Base-by-base conservation (phyloP, 2,329 filamentous ascomycete species). In the Ploettnerulaceae sp. region DNA sequence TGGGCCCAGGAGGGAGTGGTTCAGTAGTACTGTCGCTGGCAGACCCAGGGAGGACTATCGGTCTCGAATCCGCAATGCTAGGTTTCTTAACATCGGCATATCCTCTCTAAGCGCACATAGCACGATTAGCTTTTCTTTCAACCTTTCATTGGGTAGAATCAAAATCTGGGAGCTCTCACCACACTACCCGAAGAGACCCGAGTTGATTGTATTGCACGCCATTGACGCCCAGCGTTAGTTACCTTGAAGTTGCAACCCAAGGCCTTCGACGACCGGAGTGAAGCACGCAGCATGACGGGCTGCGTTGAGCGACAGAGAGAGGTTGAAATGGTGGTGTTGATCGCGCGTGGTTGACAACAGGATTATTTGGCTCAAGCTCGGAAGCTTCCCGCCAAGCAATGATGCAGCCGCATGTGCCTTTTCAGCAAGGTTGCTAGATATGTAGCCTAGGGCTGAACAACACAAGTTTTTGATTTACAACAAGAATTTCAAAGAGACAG, bases 211-310 rank as follows among this genome's bases (percentile, higher is more conserved):
- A 66, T 62, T 55, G 65, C 62, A 53, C 76, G 74, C 77, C 77
- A 81, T 80, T 81, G 78, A 66, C 73, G 76, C 66, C 69, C 68
- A 58, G 70, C 69, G 63, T 70, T 68, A 61, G 74, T 71, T 66
- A 70, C 70, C 65, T 70, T 61, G 62, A 76, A 71, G 69, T 71
- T 74, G 66, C 70, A 69, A 69, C 74, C 71, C 66, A 81, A 68
- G 62, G 73, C 71, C 73, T 73, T 78, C 64, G 75, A 75, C 67
- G 79, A 80, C 71, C 74, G 77, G 71, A 83, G 70, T 68, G 79
- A 82, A 67, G 77, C 78, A 72, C 79, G 80, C 76, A 84, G 75
- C 80, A 84, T 84, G 72, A 73, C 72, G 70, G 69, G 71, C 71
- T 73, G 67, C 64, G 57, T 57, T 51, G 56, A 53, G 51, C 49